A percentile compares a stretch with the other conserved stretches of the same genome.
phyloP scores from a whole-genome alignment of 2,329 filamentous ascomycete genomes.

The Tolypocladium cylindrosporum region DNA sequence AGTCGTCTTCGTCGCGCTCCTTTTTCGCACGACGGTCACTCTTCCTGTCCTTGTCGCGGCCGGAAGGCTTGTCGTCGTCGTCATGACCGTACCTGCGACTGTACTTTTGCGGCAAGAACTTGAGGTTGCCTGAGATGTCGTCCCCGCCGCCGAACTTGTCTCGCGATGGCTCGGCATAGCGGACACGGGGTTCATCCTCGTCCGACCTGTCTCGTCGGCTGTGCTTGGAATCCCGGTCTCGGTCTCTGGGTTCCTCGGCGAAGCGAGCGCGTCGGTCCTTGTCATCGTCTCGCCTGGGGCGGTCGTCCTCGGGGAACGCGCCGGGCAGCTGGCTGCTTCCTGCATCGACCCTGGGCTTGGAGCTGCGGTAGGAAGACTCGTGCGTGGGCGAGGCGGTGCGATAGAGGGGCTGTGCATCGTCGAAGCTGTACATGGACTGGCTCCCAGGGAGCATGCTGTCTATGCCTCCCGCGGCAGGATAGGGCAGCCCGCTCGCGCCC shows the following conservation, averaged over 20 bases:
- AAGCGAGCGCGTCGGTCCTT: constrained; percentile 12
- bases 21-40: constrained; percentile 12
- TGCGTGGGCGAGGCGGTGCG: constrained; percentile 22
- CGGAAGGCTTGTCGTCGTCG: constrained; percentile 7
- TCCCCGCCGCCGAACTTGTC: constrained; percentile 11
- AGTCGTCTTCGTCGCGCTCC: constrained; percentile 29
- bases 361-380: constrained; percentile 25
- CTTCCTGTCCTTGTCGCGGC: constrained; percentile 14
- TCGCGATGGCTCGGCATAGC: constrained; percentile 7
- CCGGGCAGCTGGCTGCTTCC: constrained; percentile 15
- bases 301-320: constrained; percentile 22
- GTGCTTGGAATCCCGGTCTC: constrained; percentile 7
- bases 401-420: constrained; percentile 22
- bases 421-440: constrained; percentile 28
- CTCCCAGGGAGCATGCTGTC: constrained; percentile 26
- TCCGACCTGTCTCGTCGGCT: constrained; percentile 6
- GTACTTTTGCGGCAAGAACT: constrained; percentile 39
- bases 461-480: constrained; percentile 27
- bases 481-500: constrained; percentile 22
- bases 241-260: constrained; percentile 8
- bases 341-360: constrained; percentile 21
- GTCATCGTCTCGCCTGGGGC: constrained; percentile 8
- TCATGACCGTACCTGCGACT: constrained; percentile 23
- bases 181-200: constrained; percentile 9
- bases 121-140: constrained; percentile 24